Evolutionary conservation across 495 filamentous ascomycete species (phyloP).

Genomic region (Xylaria grammica): DNA sequence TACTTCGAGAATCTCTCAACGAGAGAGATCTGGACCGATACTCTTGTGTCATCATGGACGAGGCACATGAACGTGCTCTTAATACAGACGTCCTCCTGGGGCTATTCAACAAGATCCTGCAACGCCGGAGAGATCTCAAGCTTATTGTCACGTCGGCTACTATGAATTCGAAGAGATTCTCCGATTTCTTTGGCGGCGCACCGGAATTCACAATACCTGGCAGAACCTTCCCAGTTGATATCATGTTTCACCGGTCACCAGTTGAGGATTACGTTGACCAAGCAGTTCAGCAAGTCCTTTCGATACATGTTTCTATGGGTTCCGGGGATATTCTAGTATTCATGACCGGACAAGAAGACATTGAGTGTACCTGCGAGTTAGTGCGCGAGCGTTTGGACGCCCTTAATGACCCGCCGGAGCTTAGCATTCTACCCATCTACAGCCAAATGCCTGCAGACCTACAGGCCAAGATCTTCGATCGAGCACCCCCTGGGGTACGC

Average conservation of each 20-base stretch:
- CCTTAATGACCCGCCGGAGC: constrained; percentile 91
- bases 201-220: constrained; percentile 98
- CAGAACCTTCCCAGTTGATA: constrained; percentile 94
- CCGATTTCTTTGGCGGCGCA: constrained; percentile 95
- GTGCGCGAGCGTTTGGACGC: constrained; percentile 87
- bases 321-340: constrained; percentile 95
- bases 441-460: constrained; percentile 99
- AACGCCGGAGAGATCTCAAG: constrained; percentile 88
- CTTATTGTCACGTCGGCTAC: constrained; percentile 98
- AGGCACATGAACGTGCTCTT: constrained; percentile 94
- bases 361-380: constrained; percentile 94
- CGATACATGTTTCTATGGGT: constrained; percentile 95
- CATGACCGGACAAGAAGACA: constrained; percentile 99
- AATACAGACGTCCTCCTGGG: constrained; percentile 99
- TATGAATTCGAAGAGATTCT: constrained; percentile 97
- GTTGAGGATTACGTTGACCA: constrained; percentile 98
- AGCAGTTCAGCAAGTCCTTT: constrained; percentile 93
- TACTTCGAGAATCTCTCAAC: constrained; percentile 89
- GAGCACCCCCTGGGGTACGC: constrained; percentile 84
- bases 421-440: constrained; percentile 97
- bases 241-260: constrained; percentile 93
- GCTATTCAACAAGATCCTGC: constrained; percentile 93
- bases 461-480: constrained; percentile 97
- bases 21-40: constrained; percentile 95
- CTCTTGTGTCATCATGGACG: constrained; percentile 99